Base-by-base conservation (phyloP, 495 filamentous ascomycete genomes). In the Aspergillus indologenus region DNA sequence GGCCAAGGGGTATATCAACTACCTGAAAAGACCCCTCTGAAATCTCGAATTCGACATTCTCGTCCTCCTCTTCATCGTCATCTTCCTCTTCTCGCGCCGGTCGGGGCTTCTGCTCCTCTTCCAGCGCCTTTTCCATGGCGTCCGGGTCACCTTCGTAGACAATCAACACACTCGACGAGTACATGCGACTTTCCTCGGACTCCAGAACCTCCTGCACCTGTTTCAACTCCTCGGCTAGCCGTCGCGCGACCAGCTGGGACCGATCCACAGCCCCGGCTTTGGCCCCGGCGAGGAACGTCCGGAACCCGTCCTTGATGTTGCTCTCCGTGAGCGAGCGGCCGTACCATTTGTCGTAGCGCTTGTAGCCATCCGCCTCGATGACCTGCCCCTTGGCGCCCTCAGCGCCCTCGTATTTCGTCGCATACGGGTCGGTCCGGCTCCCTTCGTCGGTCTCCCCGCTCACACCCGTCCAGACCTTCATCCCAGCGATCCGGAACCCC, bases 401-500 rank as follows among this genome's bases (percentile, higher is more conserved):
- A 0, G 63, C 63, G 5, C 69, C 73, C 61, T 78, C 75, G 55
- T 76, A 65, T 53, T 71, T 74, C 1, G 74, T 76, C 45, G 65
- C 73, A 48, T 75, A 77, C 7, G 78, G 72, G 54, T 80, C 68
- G 12, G 78, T 75, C 34, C 64, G 67, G 42, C 60, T 55, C 14
- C 75, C 67, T 42, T 68, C 67, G 53, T 81, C 76, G 3, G 67
- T 68, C 47, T 77, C 75, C 47, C 82, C 74, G 29, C 75, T 69
- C 23, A 77, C 71, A 3, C 88, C 91, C 49, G 87, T 88, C 82
- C 87, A 98, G 3, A 93, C 89, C 66, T 88, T 89, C 95, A 98
- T 98, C 2, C 94, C 94, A 0, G 91, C 91, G 58, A 98, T 87
- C 20, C 94, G 85, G 69, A 93, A 94, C 18, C 91, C 91, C 34